Evolutionary conservation across 2,329 filamentous ascomycete species (phyloP), one percentile per base, ranked within the genome.

Genomic region (Diplodia intermedia): DNA sequence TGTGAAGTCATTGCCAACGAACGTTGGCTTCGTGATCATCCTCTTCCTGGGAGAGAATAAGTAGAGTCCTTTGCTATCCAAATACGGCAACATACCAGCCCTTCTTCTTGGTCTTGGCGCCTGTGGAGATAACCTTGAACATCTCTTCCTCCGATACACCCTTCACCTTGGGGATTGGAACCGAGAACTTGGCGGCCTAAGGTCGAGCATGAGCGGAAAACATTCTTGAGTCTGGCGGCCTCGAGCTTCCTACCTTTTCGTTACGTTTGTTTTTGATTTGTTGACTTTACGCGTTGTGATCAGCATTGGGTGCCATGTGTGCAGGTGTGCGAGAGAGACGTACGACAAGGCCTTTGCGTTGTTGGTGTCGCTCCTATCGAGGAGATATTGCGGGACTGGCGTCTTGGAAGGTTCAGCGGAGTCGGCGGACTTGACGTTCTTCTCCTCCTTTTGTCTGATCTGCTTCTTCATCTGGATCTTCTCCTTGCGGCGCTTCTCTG

Each of bases 61-160:
- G 31, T 33, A 33, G 31, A 9, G 31, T 1, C 31, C 31, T 33
- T 33, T 33, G 31, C 6, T 33, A 33, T 33, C 31, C 31, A 33
- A 33, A 33, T 33, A 33, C 31, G 8, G 6, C 31, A 33, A 33
- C 31, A 9, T 33, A 33, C 31, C 31, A 33, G 31, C 31, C 31
- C 31, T 33, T 33, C 31, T 33, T 33, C 31, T 33, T 33, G 6
- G 31, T 33, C 31, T 33, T 33, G 31, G 31, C 31, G 75, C 95
- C 94, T 38, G 94, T 98, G 83, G 93, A 93, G 76, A 98, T 89
- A 15, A 97, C 94, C 82, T 92, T 94, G 85, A 98, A 98, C 91
- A 97, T 94, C 84, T 97, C 94, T 85, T 97, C 93, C 83, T 98
- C 94, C 72, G 88, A 89, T 74, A 98, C 97, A 71, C 93, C 94